phyloP scores from a whole-genome alignment of 2,329 filamentous ascomycete species.

The Diaporthe helianthi region DNA sequence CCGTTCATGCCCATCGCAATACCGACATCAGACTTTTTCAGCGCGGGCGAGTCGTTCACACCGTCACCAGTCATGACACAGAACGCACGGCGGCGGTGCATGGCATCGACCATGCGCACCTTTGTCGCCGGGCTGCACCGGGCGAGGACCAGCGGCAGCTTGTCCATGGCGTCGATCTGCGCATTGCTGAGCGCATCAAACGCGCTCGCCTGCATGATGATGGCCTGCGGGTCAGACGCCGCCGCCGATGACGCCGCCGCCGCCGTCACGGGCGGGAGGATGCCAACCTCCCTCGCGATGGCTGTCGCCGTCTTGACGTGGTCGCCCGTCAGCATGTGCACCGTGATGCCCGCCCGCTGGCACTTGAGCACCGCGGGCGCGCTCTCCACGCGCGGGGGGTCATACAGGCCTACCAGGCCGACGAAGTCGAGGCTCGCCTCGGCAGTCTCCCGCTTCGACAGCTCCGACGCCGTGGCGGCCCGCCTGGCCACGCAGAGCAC shows the following conservation, averaged over 20 bases:
- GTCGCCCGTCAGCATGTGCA: slow-evolving; percentile 75
- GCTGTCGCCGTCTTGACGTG: slow-evolving; percentile 72
- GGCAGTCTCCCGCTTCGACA: slow-evolving; percentile 58
- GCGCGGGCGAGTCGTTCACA: slow-evolving; percentile 74
- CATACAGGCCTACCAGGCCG: slow-evolving; percentile 76
- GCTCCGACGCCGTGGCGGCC: slow-evolving; percentile 39
- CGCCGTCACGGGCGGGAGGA: slow-evolving; percentile 50
- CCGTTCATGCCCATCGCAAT: slow-evolving; percentile 78
- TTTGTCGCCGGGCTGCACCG: slow-evolving; percentile 75
- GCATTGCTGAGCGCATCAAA: slow-evolving; percentile 69
- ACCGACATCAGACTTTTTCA: slow-evolving; percentile 76
- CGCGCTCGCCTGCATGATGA: slow-evolving; percentile 69
- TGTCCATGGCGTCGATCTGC: slow-evolving; percentile 67
- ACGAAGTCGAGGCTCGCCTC: slow-evolving; percentile 68
- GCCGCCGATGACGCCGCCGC: slow-evolving; percentile 50
- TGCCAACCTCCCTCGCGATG: slow-evolving; percentile 71
- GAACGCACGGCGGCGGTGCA: slow-evolving; percentile 71
- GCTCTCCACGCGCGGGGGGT: slow-evolving; percentile 74
- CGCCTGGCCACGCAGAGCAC: slow-evolving; percentile 69
- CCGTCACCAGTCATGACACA: slow-evolving; percentile 72
- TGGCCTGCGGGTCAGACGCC: slow-evolving; percentile 44
- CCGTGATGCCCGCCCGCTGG: slow-evolving; percentile 66
- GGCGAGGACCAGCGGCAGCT: slow-evolving; percentile 71
- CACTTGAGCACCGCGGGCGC: slow-evolving; percentile 66
- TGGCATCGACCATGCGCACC: slow-evolving; percentile 78